These are phyloP conservation scores for Marchantia polymorpha DNA, from an alignment of 225 moss, liverwort and hornwort genomes.

Conservation along the genomic window DNA sequence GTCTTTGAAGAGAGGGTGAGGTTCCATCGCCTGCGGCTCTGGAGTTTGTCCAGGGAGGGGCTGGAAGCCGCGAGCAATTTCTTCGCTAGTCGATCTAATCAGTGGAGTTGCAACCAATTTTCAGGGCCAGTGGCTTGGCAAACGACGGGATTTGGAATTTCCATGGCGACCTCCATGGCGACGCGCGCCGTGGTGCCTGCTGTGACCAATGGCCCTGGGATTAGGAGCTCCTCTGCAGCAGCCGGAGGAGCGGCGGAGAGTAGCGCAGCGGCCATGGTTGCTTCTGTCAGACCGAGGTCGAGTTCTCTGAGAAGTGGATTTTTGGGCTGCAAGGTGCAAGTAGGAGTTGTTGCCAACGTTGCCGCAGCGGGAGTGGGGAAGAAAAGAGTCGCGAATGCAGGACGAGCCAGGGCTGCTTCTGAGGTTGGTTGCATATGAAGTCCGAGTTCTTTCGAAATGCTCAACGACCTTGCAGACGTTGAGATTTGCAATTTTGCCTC, in stretches of 20 bases:
- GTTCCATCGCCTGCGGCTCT: constrained; percentile 17
- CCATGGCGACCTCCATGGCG: constrained; percentile 25
- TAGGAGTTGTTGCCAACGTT: constrained; percentile 11
- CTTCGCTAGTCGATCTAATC: neutral
- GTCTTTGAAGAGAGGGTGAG: neutral
- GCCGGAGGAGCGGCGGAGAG: neutral
- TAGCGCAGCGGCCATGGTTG: neutral
- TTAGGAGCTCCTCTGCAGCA: neutral
- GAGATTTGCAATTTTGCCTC: too few relatives aligned
- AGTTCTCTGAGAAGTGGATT: constrained; percentile 4
- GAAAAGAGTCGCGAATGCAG: constrained; percentile 5
- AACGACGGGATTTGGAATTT: neutral
- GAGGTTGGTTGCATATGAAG: constrained; percentile 1
- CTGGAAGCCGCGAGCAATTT: neutral
- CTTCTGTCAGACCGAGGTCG: constrained; percentile 6
- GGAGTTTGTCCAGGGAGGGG: neutral
- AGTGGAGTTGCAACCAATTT: neutral
- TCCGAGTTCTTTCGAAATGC: neutral
- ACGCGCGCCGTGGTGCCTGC: constrained; percentile 20
- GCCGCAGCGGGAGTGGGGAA: constrained; percentile 5
- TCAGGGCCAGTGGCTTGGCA: neutral
- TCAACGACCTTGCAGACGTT: too few relatives aligned
- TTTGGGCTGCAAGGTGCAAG: constrained; percentile 16
- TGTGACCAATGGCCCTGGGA: constrained; percentile 4
- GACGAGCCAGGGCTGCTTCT: constrained; percentile 11